Evolutionary conservation across 768 basidiomycete genomes (phyloP).

Genomic region (Brasilioporus rufonigricans): DNA sequence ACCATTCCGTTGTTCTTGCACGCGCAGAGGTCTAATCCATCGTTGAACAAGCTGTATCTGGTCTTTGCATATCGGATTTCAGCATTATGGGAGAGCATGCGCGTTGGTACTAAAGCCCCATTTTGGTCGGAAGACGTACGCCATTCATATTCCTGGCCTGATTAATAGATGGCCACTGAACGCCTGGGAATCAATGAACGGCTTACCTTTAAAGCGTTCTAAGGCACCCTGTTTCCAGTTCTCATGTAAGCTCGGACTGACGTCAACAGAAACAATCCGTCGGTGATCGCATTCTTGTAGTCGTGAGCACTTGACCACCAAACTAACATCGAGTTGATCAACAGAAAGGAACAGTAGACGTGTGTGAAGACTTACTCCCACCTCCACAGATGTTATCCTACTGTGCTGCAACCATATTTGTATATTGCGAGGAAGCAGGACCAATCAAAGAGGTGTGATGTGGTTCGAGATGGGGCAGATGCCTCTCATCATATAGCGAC

Average conservation of each 20-base stretch:
- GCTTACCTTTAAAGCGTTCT: slow-evolving; percentile 46
- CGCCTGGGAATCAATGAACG: background rate
- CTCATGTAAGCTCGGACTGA: slow-evolving; percentile 47
- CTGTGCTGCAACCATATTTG: slow-evolving; percentile 46
- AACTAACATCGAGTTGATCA: slow-evolving; percentile 31
- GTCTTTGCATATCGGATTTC: slow-evolving; percentile 29
- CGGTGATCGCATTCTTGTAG: slow-evolving; percentile 64
- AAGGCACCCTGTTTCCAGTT: slow-evolving; percentile 36
- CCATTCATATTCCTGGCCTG: slow-evolving; percentile 26
- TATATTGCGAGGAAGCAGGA: slow-evolving; percentile 48
- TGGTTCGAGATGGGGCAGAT: slow-evolving; percentile 25
- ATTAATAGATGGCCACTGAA: background rate
- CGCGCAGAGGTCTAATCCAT: slow-evolving; percentile 22
- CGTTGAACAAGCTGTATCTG: slow-evolving; percentile 32
- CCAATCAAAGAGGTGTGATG: slow-evolving; percentile 32
- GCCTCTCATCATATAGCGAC: slow-evolving; percentile 17
- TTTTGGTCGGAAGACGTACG: slow-evolving; percentile 18
- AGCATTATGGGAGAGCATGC: slow-evolving; percentile 15
- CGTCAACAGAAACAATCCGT: slow-evolving; percentile 51
- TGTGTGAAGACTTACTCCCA: slow-evolving; percentile 36
- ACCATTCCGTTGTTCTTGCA: slow-evolving; percentile 30
- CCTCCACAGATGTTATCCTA: slow-evolving; percentile 54
- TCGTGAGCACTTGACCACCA: slow-evolving; percentile 57
- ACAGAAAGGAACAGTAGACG: background rate
- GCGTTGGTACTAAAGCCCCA: background rate